Conservation (phyloP, 768 basidiomycete genomes). For the Megacollybia marginata region DNA sequence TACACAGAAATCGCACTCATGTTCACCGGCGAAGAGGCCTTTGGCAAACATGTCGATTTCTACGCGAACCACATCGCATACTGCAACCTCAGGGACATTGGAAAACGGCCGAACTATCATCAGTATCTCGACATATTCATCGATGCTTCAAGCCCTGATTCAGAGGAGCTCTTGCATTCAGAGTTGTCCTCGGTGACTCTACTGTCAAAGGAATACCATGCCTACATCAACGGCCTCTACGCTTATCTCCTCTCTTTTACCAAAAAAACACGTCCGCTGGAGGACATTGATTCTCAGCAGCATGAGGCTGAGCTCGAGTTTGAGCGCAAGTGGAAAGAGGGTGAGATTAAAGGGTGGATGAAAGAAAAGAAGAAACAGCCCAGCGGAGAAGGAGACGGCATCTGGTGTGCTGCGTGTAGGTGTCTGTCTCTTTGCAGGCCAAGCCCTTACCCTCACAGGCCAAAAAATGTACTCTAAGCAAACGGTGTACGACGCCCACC, state of each 20-base stretch:
- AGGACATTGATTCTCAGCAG: constrained; percentile 66
- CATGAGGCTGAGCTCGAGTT: constrained; percentile 63
- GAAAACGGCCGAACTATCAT: constrained; percentile 81
- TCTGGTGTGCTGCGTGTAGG: constrained; percentile 95
- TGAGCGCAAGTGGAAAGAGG: constrained; percentile 70
- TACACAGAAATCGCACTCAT: constrained; percentile 64
- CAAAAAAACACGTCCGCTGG: constrained; percentile 77
- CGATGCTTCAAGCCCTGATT: constrained; percentile 36
- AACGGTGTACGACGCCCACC: constrained; percentile 94
- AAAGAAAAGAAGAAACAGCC: constrained; percentile 38
- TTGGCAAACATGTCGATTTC: constrained; percentile 92
- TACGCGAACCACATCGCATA: constrained; percentile 84
- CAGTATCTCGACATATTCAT: constrained; percentile 90
- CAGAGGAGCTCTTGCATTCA: constrained; percentile 43
- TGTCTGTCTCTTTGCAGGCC: constrained; percentile 11
- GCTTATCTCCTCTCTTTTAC: constrained; percentile 82
- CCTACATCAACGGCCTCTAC: constrained; percentile 48
- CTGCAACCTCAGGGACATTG: constrained; percentile 81
- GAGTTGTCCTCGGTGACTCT: constrained; percentile 67
- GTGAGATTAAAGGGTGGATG: constrained; percentile 74
- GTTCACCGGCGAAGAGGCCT: constrained; percentile 95
- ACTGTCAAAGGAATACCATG: constrained; percentile 69
- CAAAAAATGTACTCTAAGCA: constrained; percentile 95
- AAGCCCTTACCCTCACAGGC: constrained; percentile 37
- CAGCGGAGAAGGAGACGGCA: constrained; percentile 48